Conservation (phyloP, 2,329 filamentous ascomycete species). For the Leptodontidium sp. region DNA sequence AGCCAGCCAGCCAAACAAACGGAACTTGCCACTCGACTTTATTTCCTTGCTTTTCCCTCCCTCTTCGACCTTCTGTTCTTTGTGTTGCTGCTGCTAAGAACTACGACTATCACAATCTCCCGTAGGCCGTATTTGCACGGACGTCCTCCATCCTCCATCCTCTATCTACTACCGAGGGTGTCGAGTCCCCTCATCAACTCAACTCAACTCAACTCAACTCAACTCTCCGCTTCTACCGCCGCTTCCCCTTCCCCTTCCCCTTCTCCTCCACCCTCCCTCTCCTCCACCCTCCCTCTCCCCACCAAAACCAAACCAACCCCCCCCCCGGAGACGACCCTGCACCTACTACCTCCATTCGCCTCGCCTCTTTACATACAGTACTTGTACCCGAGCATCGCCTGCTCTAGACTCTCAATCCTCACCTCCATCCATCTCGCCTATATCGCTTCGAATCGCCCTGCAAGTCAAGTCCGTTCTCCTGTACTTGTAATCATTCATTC, state of each 20-base stretch:
- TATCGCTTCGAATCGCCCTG: no score
- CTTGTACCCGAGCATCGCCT: not conserved
- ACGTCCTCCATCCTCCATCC: no score
- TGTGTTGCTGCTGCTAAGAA: no score
- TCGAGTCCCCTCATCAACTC: not conserved
- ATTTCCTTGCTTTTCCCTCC: not conserved
- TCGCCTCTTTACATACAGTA: not conserved
- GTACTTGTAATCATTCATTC: no score
- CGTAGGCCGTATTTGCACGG: not conserved
- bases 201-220: no score
- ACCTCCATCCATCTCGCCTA: no score
- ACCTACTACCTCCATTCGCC: not conserved
- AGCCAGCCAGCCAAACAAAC: conserved; percentile 2
- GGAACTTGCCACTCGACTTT: not conserved
- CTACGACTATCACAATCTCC: not conserved
- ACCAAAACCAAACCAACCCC: no score
- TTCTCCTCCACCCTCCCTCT: no score
- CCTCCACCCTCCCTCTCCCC: no score
- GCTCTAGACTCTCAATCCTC: not conserved
- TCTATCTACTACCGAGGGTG: no score
- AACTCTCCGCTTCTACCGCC: not conserved
- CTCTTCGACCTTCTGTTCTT: not conserved
- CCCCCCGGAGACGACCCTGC: no score
- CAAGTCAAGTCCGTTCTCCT: no score
- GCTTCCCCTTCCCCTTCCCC: not conserved